Conservation (phyloP, 768 basidiomycete species). For the Sistotremastrum niveocremeum region DNA sequence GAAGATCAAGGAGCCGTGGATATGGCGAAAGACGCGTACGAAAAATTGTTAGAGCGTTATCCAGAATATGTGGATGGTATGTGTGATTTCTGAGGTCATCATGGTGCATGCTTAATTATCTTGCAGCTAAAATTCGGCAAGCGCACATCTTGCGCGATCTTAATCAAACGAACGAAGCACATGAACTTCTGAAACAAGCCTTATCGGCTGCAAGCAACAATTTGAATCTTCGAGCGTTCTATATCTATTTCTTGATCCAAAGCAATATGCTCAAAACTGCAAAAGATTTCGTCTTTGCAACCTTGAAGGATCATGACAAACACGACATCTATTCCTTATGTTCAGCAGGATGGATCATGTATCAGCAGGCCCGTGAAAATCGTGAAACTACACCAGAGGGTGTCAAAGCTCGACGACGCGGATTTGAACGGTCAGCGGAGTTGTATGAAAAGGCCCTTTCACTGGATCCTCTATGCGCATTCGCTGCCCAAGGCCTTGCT, state of each 20-base stretch:
- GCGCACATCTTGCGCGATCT: slow-evolving; percentile 63
- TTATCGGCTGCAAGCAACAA: slow-evolving; percentile 64
- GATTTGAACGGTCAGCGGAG: slow-evolving; percentile 75
- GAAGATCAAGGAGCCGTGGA: slow-evolving; percentile 68
- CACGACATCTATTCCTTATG: slow-evolving; percentile 88
- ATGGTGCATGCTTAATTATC: neutral
- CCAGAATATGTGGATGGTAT: slow-evolving; percentile 93
- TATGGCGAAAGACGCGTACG: slow-evolving; percentile 75
- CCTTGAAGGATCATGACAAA: slow-evolving; percentile 74
- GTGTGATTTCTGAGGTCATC: slow-evolving; percentile 13
- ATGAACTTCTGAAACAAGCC: slow-evolving; percentile 81
- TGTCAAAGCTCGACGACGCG: slow-evolving; percentile 57
- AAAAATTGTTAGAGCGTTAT: slow-evolving; percentile 76
- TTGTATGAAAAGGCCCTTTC: slow-evolving; percentile 87
- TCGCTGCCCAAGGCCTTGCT: slow-evolving; percentile 91
- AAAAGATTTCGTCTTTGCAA: slow-evolving; percentile 81
- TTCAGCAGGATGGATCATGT: slow-evolving; percentile 77
- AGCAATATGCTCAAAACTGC: slow-evolving; percentile 57
- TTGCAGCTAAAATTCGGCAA: slow-evolving; percentile 80
- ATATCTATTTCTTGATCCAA: slow-evolving; percentile 85
- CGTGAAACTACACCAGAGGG: slow-evolving; percentile 45
- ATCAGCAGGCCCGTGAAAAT: slow-evolving; percentile 75
- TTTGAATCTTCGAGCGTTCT: slow-evolving; percentile 83
- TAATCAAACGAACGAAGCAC: slow-evolving; percentile 68
- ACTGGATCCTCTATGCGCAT: slow-evolving; percentile 73